These are phyloP conservation scores for Osmanthus fragrans DNA, from an alignment of 257 asterid genomes.

Conservation along the genomic window DNA sequence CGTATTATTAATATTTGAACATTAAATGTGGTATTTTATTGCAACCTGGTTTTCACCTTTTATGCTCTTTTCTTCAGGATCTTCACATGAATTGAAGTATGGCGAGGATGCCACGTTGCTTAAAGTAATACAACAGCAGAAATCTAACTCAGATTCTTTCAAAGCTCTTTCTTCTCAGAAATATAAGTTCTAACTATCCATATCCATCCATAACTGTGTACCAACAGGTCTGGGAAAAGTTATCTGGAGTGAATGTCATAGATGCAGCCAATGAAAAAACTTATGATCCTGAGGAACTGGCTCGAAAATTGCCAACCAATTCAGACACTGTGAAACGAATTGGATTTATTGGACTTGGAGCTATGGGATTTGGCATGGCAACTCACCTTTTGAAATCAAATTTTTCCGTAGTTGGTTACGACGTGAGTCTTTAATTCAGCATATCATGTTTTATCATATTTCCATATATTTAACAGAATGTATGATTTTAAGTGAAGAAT, in stretches of 20 bases:
- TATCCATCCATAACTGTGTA: constrained; percentile 26
- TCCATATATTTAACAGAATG: constrained; percentile 10
- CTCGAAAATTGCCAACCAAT: constrained; percentile 50
- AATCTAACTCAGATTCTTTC: constrained; percentile 22
- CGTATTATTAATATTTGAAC: background rate
- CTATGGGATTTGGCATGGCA: constrained; percentile 99
- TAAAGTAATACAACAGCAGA: constrained; percentile 45
- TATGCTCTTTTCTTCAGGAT: constrained; percentile 45
- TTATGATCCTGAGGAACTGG: constrained; percentile 81
- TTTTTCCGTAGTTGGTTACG: constrained; percentile 76
- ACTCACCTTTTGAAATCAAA: constrained; percentile 84
- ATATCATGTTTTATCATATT: constrained; percentile 14
- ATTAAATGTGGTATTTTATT: constrained; percentile 2
- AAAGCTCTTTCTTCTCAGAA: constrained; percentile 3
- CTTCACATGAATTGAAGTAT: constrained; percentile 48
- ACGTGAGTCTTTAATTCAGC: constrained; percentile 56
- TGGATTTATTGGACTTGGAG: constrained; percentile 98
- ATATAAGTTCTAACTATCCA: constrained; percentile 1
- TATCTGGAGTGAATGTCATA: constrained; percentile 65
- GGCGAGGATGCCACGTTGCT: constrained; percentile 51
- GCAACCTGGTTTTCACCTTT: constrained; percentile 18
- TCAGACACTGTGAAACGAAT: constrained; percentile 63
- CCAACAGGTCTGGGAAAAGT: constrained; percentile 78
- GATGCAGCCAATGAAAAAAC: constrained; percentile 64
- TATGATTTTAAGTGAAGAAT: background rate